phyloP scores from a whole-genome alignment of 2,329 filamentous ascomycete genomes.

The Aspergillus fumigatiaffinis region DNA sequence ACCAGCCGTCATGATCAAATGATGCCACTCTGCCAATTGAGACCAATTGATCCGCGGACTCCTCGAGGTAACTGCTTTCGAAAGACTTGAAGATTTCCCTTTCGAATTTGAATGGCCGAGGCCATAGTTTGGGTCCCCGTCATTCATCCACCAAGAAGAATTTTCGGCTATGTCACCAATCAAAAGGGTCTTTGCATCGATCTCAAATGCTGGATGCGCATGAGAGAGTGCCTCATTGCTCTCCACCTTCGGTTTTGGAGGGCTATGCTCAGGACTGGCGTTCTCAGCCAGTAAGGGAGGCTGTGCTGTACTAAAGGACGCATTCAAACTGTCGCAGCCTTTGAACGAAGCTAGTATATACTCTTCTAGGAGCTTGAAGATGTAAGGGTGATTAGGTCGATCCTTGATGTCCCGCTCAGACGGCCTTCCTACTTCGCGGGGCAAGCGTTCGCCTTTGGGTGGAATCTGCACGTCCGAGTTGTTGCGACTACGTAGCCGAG shows the following conservation, averaged over 20 bases:
- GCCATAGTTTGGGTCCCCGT: conserved; percentile 40
- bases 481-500: conserved; percentile 21
- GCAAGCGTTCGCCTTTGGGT: conserved; percentile 17
- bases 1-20: conserved; percentile 63
- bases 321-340: conserved; percentile 69
- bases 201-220: conserved; percentile 50
- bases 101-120: conserved; percentile 28
- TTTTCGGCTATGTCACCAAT: conserved; percentile 76
- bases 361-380: conserved; percentile 75
- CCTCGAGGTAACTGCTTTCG: conserved; percentile 49
- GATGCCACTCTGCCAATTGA: conserved; percentile 70
- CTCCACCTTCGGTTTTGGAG: conserved; percentile 28
- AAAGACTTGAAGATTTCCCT: conserved; percentile 27
- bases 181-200: conserved; percentile 71
- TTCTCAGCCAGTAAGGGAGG: conserved; percentile 41
- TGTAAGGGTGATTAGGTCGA: conserved; percentile 38
- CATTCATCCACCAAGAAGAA: conserved; percentile 75
- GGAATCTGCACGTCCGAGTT: conserved; percentile 26
- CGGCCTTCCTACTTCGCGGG: conserved; percentile 15
- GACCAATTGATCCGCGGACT: conserved; percentile 73
- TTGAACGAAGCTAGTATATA: conserved; percentile 68
- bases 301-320: conserved; percentile 63
- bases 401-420: conserved; percentile 37
- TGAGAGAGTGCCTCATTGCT: conserved; percentile 27
- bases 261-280: conserved; percentile 45